These are phyloP conservation scores for Eucalyptus microcorys DNA, from an alignment of 345 rosid genomes.

Conservation along the genomic window DNA sequence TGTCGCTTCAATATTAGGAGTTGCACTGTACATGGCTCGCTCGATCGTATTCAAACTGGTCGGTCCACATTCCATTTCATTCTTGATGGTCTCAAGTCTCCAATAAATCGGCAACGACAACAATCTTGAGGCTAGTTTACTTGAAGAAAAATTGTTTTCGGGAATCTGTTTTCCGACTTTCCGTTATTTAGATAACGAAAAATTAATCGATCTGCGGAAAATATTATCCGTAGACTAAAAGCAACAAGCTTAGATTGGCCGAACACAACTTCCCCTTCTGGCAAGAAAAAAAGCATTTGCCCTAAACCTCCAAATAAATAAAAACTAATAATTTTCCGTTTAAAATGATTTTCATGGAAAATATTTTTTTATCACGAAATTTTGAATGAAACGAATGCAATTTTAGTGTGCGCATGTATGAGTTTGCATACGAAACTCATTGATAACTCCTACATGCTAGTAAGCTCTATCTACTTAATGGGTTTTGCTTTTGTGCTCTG, in stretches of 20 bases:
- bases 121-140: background rate
- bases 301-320: background rate
- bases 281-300: background rate
- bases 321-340: background rate
- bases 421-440: background rate
- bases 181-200: background rate
- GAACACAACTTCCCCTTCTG: background rate
- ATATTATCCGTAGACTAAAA: background rate
- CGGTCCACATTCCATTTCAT: background rate
- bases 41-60: background rate
- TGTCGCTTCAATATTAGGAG: background rate
- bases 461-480: background rate
- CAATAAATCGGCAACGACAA: background rate
- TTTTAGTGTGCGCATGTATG: background rate
- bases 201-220: background rate
- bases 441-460: background rate
- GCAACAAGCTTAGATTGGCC: background rate
- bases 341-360: background rate
- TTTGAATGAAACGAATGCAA: background rate
- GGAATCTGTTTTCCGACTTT: background rate
- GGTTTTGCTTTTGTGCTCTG: background rate
- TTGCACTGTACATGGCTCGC: background rate
- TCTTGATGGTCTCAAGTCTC: background rate
- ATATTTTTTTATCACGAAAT: background rate
- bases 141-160: rapidly evolving